A percentile compares a stretch with the other conserved stretches of the same genome.
phyloP scores from a whole-genome alignment of 139 green algal species.

The Diplosphaera chodatii region DNA sequence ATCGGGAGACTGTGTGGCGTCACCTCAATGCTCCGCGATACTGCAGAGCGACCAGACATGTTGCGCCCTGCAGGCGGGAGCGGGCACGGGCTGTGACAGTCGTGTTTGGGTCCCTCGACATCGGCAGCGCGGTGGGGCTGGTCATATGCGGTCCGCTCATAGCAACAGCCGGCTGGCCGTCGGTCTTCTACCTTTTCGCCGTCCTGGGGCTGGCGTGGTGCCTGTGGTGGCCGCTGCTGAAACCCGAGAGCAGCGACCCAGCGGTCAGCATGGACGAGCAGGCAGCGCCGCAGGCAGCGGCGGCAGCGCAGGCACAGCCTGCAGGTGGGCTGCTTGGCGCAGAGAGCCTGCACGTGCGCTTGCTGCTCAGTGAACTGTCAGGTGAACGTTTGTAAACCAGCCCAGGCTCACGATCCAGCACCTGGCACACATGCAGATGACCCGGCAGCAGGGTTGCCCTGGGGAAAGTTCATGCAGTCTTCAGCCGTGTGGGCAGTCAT shows the following conservation, averaged over 20 bases:
- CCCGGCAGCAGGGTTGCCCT: constrained; percentile 56
- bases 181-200: constrained; percentile 96
- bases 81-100: constrained; percentile 72
- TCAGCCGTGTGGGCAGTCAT: constrained; percentile 86
- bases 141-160: constrained; percentile 85
- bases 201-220: constrained; percentile 84
- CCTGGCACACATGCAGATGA: background rate
- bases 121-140: constrained; percentile 76
- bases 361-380: too few relatives aligned
- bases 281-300: too few relatives aligned
- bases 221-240: constrained; percentile 63
- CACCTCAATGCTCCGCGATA: too few relatives aligned
- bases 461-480: constrained; percentile 71
- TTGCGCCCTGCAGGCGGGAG: constrained; percentile 56
- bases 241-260: constrained; percentile 49
- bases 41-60: too few relatives aligned
- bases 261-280: background rate
- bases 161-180: constrained; percentile 80
- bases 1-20: too few relatives aligned
- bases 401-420: too few relatives aligned
- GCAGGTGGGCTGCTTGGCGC: too few relatives aligned
- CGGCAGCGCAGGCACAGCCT: too few relatives aligned
- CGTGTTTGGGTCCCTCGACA: constrained; percentile 92
- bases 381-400: too few relatives aligned
- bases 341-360: too few relatives aligned